These are phyloP conservation scores for Penicillium egyptiacum DNA, from an alignment of 495 filamentous ascomycete genomes.

Conservation along the genomic window DNA sequence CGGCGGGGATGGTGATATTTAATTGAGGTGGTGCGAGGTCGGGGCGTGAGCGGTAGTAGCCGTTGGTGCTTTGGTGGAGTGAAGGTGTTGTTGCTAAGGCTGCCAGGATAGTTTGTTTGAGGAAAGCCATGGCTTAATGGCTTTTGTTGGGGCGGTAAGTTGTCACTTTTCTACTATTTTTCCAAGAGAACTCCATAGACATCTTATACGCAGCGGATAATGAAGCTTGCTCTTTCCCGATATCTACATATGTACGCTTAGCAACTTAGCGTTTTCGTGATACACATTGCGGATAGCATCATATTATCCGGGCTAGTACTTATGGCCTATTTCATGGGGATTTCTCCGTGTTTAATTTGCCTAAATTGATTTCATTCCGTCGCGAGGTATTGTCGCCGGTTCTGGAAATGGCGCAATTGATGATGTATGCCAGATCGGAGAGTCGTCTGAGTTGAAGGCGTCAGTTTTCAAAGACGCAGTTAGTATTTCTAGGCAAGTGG, in stretches of 20 bases:
- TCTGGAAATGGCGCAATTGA: neutral
- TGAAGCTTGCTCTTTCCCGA: neutral
- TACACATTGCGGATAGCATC: neutral
- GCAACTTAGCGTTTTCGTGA: neutral
- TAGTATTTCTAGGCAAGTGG: neutral
- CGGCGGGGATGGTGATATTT: constrained; percentile 53
- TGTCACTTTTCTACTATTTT: neutral
- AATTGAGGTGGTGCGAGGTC: constrained; percentile 51
- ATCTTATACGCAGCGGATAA: neutral
- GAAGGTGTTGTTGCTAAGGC: neutral
- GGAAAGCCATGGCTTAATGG: neutral
- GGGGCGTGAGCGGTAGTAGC: constrained; percentile 49
- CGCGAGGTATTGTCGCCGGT: neutral
- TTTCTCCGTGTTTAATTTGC: too few species aligned
- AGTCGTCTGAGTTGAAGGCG: neutral
- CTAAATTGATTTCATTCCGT: neutral
- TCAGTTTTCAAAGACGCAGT: neutral
- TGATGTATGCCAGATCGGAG: neutral
- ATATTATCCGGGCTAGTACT: neutral
- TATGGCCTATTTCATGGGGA: neutral
- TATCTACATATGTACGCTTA: too few species aligned
- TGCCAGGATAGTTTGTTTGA: neutral
- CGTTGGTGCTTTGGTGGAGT: neutral
- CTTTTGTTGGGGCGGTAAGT: neutral
- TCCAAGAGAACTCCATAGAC: neutral